Evolutionary conservation across 768 basidiomycete species (phyloP).

Genomic region (Amanita molliuscula): DNA sequence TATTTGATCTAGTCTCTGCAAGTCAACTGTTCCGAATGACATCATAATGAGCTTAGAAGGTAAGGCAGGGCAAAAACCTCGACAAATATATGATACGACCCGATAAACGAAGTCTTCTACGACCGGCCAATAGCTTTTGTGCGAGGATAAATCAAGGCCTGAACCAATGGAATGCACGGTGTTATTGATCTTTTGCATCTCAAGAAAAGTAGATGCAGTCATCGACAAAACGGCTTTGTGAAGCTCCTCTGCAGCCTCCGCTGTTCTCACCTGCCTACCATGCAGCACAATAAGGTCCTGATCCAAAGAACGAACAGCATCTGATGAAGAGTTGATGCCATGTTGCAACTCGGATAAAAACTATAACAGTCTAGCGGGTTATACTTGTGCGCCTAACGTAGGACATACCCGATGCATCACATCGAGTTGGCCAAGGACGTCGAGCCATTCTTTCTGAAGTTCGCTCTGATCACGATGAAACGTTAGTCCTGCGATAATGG

Average conservation of each 20-base stretch:
- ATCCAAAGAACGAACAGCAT: slow-evolving; percentile 2
- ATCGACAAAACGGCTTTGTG: slow-evolving; percentile 25
- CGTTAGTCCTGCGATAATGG: neutral
- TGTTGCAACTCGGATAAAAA: slow-evolving; percentile 7
- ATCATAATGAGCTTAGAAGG: neutral
- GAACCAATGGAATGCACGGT: slow-evolving; percentile 26
- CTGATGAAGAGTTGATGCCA: neutral
- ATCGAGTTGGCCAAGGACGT: neutral
- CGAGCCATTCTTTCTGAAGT: neutral
- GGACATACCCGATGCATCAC: neutral
- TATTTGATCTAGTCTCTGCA: neutral
- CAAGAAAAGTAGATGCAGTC: slow-evolving; percentile 26
- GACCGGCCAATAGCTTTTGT: slow-evolving; percentile 3
- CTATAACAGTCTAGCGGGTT: slow-evolving; percentile 1
- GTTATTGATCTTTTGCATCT: slow-evolving; percentile 37
- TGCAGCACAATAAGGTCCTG: slow-evolving; percentile 19
- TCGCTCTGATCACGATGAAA: neutral
- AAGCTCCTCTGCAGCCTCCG: slow-evolving; percentile 25
- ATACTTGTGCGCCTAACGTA: neutral
- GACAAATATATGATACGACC: neutral
- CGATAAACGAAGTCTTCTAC: slow-evolving; percentile 8
- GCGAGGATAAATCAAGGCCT: slow-evolving; percentile 13
- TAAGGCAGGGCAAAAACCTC: neutral
- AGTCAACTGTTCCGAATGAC: neutral
- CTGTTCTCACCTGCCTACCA: slow-evolving; percentile 24